Evolutionary conservation across 2,329 filamentous ascomycete genomes (phyloP).

Genomic region (Decorospora gaudefroyi): DNA sequence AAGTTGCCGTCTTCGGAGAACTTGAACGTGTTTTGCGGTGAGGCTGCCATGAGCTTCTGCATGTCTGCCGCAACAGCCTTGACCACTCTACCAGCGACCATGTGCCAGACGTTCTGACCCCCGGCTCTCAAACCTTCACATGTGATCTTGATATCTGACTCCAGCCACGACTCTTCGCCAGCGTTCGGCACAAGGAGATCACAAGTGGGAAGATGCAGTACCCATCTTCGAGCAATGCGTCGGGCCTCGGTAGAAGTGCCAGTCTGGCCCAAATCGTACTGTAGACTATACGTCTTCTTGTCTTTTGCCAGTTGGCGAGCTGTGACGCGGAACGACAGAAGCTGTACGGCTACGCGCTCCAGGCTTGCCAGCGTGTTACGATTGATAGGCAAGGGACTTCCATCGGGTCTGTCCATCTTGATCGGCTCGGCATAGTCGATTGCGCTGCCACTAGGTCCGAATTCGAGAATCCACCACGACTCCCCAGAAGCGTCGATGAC

Average conservation of each 20-base stretch:
- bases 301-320: constrained; percentile 30
- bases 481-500: constrained; percentile 43
- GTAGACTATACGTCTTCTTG: constrained; percentile 28
- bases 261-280: constrained; percentile 22
- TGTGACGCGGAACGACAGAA: constrained; percentile 38
- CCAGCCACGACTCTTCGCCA: constrained; percentile 36
- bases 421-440: constrained; percentile 39
- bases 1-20: constrained; percentile 68
- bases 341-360: constrained; percentile 48
- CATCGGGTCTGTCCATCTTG: constrained; percentile 28
- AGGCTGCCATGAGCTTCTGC: constrained; percentile 48
- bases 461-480: constrained; percentile 47
- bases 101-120: constrained; percentile 45
- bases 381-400: constrained; percentile 27
- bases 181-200: constrained; percentile 32
- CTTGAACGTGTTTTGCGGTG: constrained; percentile 63
- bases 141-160: constrained; percentile 33
- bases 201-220: constrained; percentile 33
- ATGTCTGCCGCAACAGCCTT: constrained; percentile 42
- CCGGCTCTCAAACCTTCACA: constrained; percentile 40
- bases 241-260: constrained; percentile 9
- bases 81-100: constrained; percentile 48
- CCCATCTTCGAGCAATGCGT: constrained; percentile 32
- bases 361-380: constrained; percentile 41
- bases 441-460: constrained; percentile 28